These are phyloP conservation scores for Xylariaceae sp. DNA, from an alignment of 2,329 filamentous ascomycete species.

Conservation along the genomic window DNA sequence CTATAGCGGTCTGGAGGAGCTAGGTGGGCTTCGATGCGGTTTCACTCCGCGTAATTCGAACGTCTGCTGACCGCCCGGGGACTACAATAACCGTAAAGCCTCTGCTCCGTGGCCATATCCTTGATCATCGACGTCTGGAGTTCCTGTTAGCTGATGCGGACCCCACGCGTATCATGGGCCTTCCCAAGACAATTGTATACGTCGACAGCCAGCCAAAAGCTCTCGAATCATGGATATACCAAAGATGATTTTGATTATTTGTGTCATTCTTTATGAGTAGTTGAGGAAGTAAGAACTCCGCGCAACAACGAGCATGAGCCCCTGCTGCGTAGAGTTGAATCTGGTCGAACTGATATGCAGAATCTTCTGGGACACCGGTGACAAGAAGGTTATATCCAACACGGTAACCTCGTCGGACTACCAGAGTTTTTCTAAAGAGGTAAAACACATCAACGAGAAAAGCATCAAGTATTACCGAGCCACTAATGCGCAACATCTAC, in stretches of 20 bases:
- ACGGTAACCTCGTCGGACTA: not conserved
- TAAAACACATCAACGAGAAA: no score
- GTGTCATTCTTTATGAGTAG: no score
- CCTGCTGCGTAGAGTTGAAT: not conserved
- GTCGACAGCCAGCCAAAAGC: not conserved
- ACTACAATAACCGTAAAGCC: not conserved
- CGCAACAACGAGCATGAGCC: no score
- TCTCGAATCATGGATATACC: no score
- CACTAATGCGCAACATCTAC: not conserved
- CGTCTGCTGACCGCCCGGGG: not conserved
- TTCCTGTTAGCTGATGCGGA: not conserved
- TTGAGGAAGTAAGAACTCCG: no score
- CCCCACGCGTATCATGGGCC: not conserved
- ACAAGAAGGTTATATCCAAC: not conserved
- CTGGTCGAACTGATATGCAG: not conserved
- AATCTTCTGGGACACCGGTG: not conserved
- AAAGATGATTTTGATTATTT: no score
- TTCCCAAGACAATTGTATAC: not conserved
- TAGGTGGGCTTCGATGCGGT: not conserved
- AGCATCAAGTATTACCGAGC: no score
- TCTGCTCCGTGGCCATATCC: not conserved
- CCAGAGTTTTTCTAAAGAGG: no score
- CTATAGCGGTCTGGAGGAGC: no score
- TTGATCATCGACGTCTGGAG: not conserved
- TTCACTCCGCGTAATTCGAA: not conserved